Conservation (phyloP, 768 basidiomycete genomes). For the Termitomyces sp. region DNA sequence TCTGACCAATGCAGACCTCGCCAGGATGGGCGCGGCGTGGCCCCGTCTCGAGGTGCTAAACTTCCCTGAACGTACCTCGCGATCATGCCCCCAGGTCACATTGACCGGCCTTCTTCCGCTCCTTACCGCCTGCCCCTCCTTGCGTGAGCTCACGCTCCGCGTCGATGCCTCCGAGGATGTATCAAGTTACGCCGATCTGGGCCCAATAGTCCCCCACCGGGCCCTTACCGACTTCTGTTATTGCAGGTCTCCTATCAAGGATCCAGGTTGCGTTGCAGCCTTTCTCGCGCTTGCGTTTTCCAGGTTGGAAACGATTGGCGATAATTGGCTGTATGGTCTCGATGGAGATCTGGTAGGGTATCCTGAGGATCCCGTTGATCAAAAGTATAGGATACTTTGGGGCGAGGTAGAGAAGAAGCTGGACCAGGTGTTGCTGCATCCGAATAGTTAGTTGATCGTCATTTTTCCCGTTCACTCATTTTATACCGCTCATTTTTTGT, state of each 20-base stretch:
- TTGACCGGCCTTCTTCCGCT: conserved; percentile 5
- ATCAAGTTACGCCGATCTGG: conserved; percentile 2
- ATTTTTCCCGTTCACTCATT: no score
- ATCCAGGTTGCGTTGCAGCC: background rate
- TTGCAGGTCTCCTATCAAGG: conserved; percentile 6
- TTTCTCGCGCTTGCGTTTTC: conserved; percentile 1
- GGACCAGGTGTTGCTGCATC: conserved; percentile 3
- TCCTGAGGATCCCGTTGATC: conserved; percentile 6
- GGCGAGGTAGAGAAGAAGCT: conserved; percentile 2
- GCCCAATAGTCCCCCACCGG: conserved; percentile 2
- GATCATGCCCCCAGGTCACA: background rate
- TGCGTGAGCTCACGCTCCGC: conserved; percentile 7
- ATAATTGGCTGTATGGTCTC: conserved; percentile 5
- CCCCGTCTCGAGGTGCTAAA: conserved; percentile 5
- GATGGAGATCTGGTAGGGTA: background rate
- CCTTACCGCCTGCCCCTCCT: background rate
- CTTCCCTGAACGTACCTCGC: conserved; percentile 3
- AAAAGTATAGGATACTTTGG: conserved; percentile 1
- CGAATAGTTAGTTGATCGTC: background rate
- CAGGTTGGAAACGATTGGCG: background rate
- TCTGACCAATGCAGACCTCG: conserved; percentile 2
- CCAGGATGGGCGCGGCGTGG: conserved; percentile 6
- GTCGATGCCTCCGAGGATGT: conserved; percentile 7
- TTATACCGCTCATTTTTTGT: no score
- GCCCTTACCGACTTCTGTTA: conserved; percentile 4